Evolutionary conservation across 495 filamentous ascomycete species (phyloP).

Genomic region (Daldinia caldariorum): DNA sequence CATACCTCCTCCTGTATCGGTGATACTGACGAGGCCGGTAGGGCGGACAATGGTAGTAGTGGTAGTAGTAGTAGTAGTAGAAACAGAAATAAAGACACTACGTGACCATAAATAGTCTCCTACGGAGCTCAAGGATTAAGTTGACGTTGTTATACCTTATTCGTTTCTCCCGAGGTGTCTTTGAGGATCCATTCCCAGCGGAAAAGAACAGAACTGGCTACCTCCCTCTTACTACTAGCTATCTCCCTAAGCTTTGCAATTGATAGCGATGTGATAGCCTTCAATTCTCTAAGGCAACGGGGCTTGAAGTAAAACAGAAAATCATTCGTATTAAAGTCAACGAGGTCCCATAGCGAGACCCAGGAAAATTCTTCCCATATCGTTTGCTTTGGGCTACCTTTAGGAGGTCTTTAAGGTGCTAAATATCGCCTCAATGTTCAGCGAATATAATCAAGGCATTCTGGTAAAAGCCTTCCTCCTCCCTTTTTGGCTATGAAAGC

Average conservation of each 20-base stretch:
- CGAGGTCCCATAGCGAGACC: neutral
- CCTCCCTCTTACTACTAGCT: too few relatives aligned
- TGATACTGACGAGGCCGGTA: neutral
- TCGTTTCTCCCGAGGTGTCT: neutral
- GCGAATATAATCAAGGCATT: neutral
- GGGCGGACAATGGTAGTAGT: neutral
- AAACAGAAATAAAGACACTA: slow-evolving; percentile 19
- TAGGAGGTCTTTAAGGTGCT: too few relatives aligned
- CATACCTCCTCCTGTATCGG: neutral
- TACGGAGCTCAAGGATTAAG: neutral
- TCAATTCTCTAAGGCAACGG: neutral
- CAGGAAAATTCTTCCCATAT: neutral
- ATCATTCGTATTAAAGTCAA: neutral
- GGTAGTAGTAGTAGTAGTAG: neutral
- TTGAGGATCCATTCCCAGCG: neutral
- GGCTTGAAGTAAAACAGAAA: neutral
- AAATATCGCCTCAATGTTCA: neutral
- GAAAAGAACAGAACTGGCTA: neutral
- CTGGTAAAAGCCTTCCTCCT: neutral
- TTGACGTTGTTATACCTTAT: neutral
- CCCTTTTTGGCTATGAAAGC: neutral
- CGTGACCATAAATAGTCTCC: neutral
- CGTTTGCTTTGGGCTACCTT: neutral
- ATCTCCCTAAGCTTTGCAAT: neutral
- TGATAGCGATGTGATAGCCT: neutral